Evolutionary conservation across 192 early-diverging fungal genomes (phyloP), one percentile per base, ranked within the genome.

Genomic region (Irineochytrium annulatum): DNA sequence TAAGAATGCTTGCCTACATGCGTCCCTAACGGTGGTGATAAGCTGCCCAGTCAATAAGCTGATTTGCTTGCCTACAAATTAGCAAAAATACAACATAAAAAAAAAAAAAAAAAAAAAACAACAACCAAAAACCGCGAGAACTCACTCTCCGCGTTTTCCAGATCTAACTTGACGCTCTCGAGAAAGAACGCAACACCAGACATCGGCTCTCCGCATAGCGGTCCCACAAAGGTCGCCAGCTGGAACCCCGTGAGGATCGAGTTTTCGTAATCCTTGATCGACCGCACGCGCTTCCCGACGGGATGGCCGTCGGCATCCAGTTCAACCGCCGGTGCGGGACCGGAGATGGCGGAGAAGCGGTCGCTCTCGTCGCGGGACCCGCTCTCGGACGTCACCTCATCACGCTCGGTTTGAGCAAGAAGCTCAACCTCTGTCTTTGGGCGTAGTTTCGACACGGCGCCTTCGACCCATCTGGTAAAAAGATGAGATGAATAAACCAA

Each of bases 201-300:
- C 70, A 98, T 70, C 2, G 97, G 94, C 65, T 99, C 97, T 34
- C 85, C 84, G 69, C 95, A 98, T 35, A 99, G 74, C 8, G 97
- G 95, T 0, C 97, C 97, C 0, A 79, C 72, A 5, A 87, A 76
- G 3, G 91, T 92, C 0, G 93, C 88, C 17, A 97, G 72, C 76
- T 99, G 95, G 83, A 98, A 99, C 3, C 91, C 95, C 32, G 89
- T 86, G 26, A 87, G 74, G 29, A 99, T 78, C 48, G 85, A 82
- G 67, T 49, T 49, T 8, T 17, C n/a, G n/a, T n/a, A n/a, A n/a
- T n/a, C n/a, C n/a, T n/a, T n/a, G n/a, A n/a, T n/a, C n/a, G n/a
- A n/a, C n/a, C n/a, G n/a, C n/a, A n/a, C n/a, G n/a, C n/a, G n/a
- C n/a, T n/a, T n/a, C n/a, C n/a, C n/a, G n/a, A n/a, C n/a, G n/a